These are phyloP conservation scores for Triticum urartu DNA, from an alignment of 176 grass and related monocot genomes.

Conservation along the genomic window DNA sequence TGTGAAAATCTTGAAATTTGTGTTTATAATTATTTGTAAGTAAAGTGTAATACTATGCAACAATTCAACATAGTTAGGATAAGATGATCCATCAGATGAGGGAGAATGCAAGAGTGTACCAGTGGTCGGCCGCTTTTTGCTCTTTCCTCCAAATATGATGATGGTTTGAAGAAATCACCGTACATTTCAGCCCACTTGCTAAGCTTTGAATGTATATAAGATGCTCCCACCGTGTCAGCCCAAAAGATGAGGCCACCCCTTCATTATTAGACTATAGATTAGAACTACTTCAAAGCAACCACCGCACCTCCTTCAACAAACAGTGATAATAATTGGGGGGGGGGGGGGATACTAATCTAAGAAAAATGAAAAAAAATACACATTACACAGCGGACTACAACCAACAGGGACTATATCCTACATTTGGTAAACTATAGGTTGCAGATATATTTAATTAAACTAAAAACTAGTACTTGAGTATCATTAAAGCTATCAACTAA, in stretches of 20 bases:
- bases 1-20: not conserved
- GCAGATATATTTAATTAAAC: not conserved
- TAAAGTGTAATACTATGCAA: not conserved
- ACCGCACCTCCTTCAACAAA: not conserved
- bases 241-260: constrained; percentile 96
- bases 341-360: too few species aligned
- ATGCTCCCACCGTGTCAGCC: constrained; percentile 79
- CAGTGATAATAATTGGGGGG: not conserved
- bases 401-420: not conserved
- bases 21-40: not conserved
- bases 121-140: constrained; percentile 52
- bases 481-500: not conserved
- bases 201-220: constrained; percentile 76
- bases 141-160: constrained; percentile 71
- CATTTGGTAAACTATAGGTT: not conserved
- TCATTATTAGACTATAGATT: constrained; percentile 23
- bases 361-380: not conserved
- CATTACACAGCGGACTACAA: not conserved
- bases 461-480: not conserved
- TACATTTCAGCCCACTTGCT: constrained; percentile 73
- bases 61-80: not conserved
- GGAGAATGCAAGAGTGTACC: constrained; percentile 43
- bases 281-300: not conserved
- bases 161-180: constrained; percentile 80
- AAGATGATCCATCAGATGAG: not conserved